phyloP scores from a whole-genome alignment of 768 basidiomycete species.

The Auriscalpium orientale region DNA sequence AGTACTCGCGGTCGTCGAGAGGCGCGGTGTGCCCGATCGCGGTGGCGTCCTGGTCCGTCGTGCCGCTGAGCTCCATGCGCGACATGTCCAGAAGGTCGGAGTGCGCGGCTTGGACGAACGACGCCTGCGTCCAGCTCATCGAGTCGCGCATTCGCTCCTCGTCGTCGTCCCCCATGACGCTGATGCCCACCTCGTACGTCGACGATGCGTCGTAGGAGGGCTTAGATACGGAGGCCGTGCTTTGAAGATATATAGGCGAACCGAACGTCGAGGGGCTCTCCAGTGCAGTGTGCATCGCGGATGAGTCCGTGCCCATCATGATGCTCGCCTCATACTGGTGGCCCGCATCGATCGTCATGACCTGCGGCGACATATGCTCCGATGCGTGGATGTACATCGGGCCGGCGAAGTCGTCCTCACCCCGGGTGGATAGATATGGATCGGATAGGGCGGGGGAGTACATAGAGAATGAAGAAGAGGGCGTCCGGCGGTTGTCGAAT shows the following conservation, averaged over 20 bases:
- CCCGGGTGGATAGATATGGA: constrained; percentile 6
- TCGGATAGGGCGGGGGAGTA: constrained; percentile 15
- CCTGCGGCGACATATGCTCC: constrained; percentile 2
- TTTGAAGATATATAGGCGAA: constrained; percentile 8
- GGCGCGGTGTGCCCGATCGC: constrained; percentile 6
- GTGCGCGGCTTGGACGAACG: constrained; percentile 3
- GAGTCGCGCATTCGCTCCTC: constrained; percentile 13
- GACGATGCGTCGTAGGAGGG: constrained; percentile 9
- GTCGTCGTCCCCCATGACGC: constrained; percentile 9
- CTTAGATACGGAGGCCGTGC: constrained; percentile 10
- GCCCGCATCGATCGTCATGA: constrained; percentile 10
- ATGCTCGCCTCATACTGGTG: constrained; percentile 10
- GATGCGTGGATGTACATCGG: constrained; percentile 8
- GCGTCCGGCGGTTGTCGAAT: constrained; percentile 14
- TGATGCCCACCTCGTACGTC: constrained; percentile 14
- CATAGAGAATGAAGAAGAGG: constrained; percentile 15
- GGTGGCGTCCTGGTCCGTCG: constrained; percentile 8
- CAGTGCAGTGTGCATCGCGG: constrained; percentile 16
- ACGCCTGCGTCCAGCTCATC: constrained; percentile 16
- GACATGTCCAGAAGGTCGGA: constrained; percentile 8
- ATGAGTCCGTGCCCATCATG: constrained; percentile 11
- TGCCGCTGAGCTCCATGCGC: constrained; percentile 12
- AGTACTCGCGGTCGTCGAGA: constrained; percentile 1
- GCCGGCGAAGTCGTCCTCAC: constrained; percentile 5
- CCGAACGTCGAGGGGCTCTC: constrained; percentile 9